phyloP scores from a whole-genome alignment of 495 filamentous ascomycete genomes.

The Staphylotrichum tortipilum region DNA sequence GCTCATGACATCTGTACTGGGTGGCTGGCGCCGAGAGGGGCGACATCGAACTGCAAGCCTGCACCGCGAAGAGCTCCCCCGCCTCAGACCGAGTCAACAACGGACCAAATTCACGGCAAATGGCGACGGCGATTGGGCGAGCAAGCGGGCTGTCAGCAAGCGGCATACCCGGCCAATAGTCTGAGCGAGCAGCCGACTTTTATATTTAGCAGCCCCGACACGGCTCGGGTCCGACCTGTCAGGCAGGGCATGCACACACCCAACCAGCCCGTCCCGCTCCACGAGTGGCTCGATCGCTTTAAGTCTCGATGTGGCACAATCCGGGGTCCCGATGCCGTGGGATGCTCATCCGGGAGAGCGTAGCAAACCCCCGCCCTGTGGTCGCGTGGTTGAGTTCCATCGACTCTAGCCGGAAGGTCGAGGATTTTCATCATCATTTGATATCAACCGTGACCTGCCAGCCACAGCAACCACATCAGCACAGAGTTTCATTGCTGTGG shows the following conservation, averaged over 20 bases:
- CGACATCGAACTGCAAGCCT: no score
- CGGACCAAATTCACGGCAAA: neutral
- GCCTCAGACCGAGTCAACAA: neutral
- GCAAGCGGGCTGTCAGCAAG: no score
- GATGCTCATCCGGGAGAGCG: neutral
- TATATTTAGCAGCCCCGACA: neutral
- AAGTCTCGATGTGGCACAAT: neutral
- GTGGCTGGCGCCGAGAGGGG: no score
- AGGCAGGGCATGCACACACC: no score
- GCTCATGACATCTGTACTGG: no score
- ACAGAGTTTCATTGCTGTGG: neutral
- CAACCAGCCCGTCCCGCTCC: no score
- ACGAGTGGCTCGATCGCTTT: neutral
- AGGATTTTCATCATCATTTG: no score
- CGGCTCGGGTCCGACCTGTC: neutral
- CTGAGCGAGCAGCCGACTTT: no score
- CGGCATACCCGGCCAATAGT: neutral
- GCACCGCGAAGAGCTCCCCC: no score
- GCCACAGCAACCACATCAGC: neutral
- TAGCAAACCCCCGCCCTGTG: neutral
- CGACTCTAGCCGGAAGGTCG: neutral
- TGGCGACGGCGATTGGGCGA: no score
- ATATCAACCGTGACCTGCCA: no score
- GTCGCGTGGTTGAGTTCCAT: neutral
- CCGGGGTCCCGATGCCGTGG: neutral